phyloP scores from a whole-genome alignment of 1,284 basidiomycete species.

The Ganoderma boninense region DNA sequence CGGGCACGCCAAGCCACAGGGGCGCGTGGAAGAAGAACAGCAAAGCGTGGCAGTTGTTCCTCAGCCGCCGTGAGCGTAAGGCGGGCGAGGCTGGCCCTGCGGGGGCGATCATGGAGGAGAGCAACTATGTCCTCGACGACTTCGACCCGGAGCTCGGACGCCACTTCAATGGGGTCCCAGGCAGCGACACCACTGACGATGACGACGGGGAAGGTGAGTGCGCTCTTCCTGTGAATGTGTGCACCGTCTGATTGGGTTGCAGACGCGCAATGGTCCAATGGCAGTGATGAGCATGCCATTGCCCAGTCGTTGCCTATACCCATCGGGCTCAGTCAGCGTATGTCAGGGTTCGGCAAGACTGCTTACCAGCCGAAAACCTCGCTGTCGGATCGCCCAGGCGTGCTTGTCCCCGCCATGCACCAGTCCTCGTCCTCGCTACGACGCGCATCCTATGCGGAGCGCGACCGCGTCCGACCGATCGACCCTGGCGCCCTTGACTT shows the following conservation, averaged over 20 bases:
- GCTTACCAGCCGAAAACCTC: conserved; percentile 64
- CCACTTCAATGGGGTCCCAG: conserved; percentile 40
- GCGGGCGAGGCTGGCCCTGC: conserved; percentile 42
- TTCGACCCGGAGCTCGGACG: conserved; percentile 22
- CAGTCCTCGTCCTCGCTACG: conserved; percentile 59
- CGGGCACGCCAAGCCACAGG: conserved; percentile 73
- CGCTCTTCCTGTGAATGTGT: neutral
- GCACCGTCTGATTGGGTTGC: neutral
- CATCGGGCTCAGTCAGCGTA: conserved; percentile 51
- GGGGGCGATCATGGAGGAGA: conserved; percentile 57
- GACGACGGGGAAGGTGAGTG: conserved; percentile 33
- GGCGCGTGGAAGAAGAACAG: conserved; percentile 72
- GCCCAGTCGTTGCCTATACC: conserved; percentile 68
- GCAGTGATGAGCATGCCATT: conserved; percentile 34
- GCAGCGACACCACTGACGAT: conserved; percentile 40
- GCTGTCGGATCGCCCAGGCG: conserved; percentile 47
- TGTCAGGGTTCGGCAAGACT: conserved; percentile 49
- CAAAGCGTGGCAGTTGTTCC: conserved; percentile 70
- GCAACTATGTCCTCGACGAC: conserved; percentile 34
- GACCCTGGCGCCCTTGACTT: conserved; percentile 78
- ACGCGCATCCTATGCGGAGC: conserved; percentile 69
- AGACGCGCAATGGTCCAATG: conserved; percentile 28
- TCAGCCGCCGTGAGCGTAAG: conserved; percentile 51
- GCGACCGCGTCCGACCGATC: conserved; percentile 65
- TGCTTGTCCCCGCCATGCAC: conserved; percentile 38